phyloP scores from a whole-genome alignment of 306 rosid species.

The Castanopsis chinensis region DNA sequence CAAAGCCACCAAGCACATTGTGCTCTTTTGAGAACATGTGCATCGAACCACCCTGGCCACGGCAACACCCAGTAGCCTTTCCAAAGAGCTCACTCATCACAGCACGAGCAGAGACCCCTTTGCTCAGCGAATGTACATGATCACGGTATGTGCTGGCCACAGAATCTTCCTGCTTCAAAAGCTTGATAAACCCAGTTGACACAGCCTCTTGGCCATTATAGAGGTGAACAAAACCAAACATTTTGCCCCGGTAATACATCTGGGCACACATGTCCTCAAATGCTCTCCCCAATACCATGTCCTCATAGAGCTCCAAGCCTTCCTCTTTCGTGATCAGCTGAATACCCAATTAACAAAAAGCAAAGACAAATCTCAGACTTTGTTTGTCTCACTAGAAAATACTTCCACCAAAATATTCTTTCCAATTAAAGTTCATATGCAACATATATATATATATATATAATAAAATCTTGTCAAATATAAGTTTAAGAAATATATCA shows the following conservation, averaged over 20 bases:
- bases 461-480: background rate
- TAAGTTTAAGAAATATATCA: background rate
- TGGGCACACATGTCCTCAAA: constrained; percentile 99
- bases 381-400: constrained; percentile 1
- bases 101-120: constrained; percentile 86
- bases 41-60: constrained; percentile 99
- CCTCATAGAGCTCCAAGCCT: constrained; percentile 86
- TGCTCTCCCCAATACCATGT: constrained; percentile 86
- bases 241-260: constrained; percentile 96
- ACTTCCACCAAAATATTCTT: background rate
- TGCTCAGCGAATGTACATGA: constrained; percentile 96
- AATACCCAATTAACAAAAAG: constrained; percentile 23
- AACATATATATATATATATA: background rate
- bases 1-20: constrained; percentile 89
- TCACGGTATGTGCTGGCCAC: constrained; percentile 95
- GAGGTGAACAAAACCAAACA: constrained; percentile 98
- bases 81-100: constrained; percentile 99
- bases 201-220: constrained; percentile 99
- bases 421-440: background rate
- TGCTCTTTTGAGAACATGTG: constrained; percentile 97
- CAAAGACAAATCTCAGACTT: constrained; percentile 12
- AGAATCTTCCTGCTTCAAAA: constrained; percentile 67
- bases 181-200: constrained; percentile 92
- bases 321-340: constrained; percentile 91
- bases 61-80: constrained; percentile 93